Percentiles rank a stretch among this genome's conserved stretches.
Evolutionary conservation across 805 yeast genomes (phyloP).

Genomic region (Blastobotrys terrestris): DNA sequence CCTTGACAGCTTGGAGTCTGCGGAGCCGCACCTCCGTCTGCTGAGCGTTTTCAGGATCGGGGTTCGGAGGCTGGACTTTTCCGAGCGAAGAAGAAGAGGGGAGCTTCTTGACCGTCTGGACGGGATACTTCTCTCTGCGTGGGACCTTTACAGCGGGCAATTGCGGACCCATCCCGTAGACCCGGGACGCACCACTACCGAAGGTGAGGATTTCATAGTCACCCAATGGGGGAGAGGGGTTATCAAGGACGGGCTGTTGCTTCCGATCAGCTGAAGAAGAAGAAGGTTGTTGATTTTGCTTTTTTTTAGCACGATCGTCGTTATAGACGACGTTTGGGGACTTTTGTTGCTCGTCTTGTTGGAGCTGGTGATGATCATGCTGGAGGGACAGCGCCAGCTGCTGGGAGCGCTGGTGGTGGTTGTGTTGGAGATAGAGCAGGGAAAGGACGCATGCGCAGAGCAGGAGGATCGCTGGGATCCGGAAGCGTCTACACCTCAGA

Average conservation of each 20-base stretch:
- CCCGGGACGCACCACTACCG: conserved; percentile 14
- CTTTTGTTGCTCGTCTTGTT: too few relatives aligned
- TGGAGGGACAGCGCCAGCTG: background rate
- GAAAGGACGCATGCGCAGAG: background rate
- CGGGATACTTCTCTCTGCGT: conserved; percentile 15
- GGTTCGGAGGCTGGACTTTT: conserved; percentile 19
- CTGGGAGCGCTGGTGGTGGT: background rate
- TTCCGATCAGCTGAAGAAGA: too few relatives aligned
- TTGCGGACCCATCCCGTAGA: background rate
- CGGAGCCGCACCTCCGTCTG: conserved; percentile 18
- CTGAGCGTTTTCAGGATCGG: conserved; percentile 18
- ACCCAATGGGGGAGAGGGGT: too few relatives aligned
- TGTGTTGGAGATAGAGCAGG: background rate
- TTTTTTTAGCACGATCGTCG: background rate
- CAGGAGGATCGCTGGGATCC: background rate
- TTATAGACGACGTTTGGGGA: background rate
- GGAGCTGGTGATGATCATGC: background rate
- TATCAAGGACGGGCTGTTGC: too few relatives aligned
- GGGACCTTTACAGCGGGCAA: conserved; percentile 9
- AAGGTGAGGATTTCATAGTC: conserved; percentile 12
- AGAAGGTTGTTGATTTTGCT: background rate
- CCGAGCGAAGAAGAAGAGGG: conserved; percentile 9
- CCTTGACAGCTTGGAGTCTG: conserved; percentile 30
- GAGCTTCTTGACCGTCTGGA: conserved; percentile 7
- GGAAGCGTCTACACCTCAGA: background rate